Evolutionary conservation across 225 moss, liverwort and hornwort species (phyloP), one percentile per base, ranked within the genome.

Genomic region (Sphagnum tenellum): DNA sequence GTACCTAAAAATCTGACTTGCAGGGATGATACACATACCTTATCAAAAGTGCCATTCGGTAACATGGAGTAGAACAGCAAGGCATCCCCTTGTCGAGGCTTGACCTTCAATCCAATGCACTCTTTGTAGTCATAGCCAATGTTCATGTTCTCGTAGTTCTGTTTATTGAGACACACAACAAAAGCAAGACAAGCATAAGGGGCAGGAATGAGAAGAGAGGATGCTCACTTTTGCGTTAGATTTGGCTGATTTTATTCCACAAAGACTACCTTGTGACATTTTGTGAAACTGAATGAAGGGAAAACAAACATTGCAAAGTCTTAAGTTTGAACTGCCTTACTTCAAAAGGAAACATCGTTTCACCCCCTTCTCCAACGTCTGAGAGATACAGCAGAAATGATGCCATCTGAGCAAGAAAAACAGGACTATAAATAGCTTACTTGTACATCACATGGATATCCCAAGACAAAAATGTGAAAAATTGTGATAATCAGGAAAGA

Each of bases 341-440:
- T 82, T 98, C 98, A 46, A 86, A 98, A 2, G 98, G 98, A 71
- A 98, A 98, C 98, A 98, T 93, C 13, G 98, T 98, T 79, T 93
- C 98, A 76, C 98, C 98, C 64, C 98, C 98, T 70, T 91, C 98
- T 61, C 90, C 93, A 54, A 98, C 98, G 57, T 93, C 93, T n/a
- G 98, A 89, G 60, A 98, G 82, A 75, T 98, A 98, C 29, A 98
- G 71, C 66, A 98, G 98, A 73, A 98, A 90, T 46, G 98, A 98
- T 65, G 90, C 98, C 69, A 88, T 75, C 86, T 86, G 74, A n/a
- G 29, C 29, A 29, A 29, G 29, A 29, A 29, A 0, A 29, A 29
- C 29, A 29, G 29, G 29, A 29, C 29, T 29, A 29, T 29, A 29
- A 29, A 29, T 29, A 29, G 29, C 29, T 29, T 29, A 29, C 29